Base-by-base conservation (phyloP, 2,329 filamentous ascomycete species). In the Neopestalotiopsis clavispora region DNA sequence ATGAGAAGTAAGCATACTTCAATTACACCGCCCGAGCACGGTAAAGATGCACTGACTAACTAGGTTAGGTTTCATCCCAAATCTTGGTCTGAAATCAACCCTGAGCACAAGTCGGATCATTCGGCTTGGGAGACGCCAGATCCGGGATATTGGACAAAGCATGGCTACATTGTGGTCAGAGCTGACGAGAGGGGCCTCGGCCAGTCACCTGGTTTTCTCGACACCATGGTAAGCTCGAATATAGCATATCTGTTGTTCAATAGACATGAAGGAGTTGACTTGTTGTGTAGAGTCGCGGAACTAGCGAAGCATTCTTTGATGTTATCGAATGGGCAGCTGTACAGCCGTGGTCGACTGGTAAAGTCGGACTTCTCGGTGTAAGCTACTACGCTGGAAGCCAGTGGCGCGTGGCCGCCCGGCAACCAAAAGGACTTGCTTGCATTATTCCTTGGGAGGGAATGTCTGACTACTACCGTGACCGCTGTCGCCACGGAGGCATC, bases 401-500 rank as follows among this genome's bases (percentile, higher is more conserved):
- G 72, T 86, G 84, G 85, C 80, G 82, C 0, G 84, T 85, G 0
- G 85, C 84, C 0, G 83, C 84, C 3, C 79, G 83, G 1, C 75
- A 78, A 2, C 84, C 84, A 1, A 83, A 80, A 70, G 84, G 84
- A 0, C 73, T 86, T 1, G 78, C 82, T 0, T 83, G 83, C 4
- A 86, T 86, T 4, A 75, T 86, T 0, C 85, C 84, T 0, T 86
- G 79, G 73, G 85, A 87, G 74, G 85, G 85, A 34, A 85, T 86
- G 82, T 84, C 83, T 0, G 85, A 87, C 70, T 85, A 84, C 70
- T 88, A 87, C 74, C 77, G 85, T 1, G 89, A 91, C 69, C 80
- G 87, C 0, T 89, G 86, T 71, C 83, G 88, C 0, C 89, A 91
- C 68, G 89, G 89, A 0, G 89, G 89, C 0, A 91, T 91, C 59